Evolutionary conservation across 495 filamentous ascomycete genomes (phyloP).

Genomic region (Pseudoneurospora amorphoporcata): DNA sequence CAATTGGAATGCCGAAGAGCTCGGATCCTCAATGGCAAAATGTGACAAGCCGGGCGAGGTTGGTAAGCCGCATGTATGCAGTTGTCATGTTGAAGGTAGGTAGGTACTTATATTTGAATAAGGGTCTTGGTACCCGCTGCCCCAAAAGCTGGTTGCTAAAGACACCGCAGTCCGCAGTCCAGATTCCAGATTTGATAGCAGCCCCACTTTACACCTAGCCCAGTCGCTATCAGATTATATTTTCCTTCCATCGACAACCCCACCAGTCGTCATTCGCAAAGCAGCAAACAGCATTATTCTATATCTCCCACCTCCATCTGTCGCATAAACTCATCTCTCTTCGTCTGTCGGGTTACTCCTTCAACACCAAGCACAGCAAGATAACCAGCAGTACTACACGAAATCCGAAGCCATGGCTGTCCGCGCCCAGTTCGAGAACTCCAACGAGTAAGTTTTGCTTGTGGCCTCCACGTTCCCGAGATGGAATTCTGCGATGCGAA

Average conservation of each 20-base stretch:
- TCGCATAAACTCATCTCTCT: slow-evolving; percentile 9
- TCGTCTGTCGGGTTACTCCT: not conserved
- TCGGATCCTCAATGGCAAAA: not conserved
- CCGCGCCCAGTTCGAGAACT: slow-evolving; percentile 91
- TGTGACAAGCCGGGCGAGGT: not conserved
- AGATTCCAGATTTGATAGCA: not conserved
- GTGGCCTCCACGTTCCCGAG: slow-evolving; percentile 7
- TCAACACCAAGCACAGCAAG: slow-evolving; percentile 5
- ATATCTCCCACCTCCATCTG: not conserved
- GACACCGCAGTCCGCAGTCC: not conserved
- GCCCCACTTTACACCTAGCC: not conserved
- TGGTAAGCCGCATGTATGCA: not conserved
- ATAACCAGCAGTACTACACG: not conserved
- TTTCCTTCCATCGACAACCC: slow-evolving; percentile 2
- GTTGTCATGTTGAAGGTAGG: not conserved
- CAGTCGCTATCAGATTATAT: not conserved
- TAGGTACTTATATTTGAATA: not conserved
- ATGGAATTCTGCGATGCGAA: not conserved
- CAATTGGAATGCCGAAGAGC: not conserved
- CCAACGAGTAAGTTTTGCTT: slow-evolving; percentile 70
- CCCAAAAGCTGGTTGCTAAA: not conserved
- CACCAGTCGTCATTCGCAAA: slow-evolving; percentile 5
- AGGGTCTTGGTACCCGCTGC: not conserved
- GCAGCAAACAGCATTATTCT: slow-evolving; percentile 6
- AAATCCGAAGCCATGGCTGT: slow-evolving; percentile 53